These are phyloP conservation scores for Coemansia sp. DNA, from an alignment of 192 early-diverging fungal genomes.

Conservation along the genomic window DNA sequence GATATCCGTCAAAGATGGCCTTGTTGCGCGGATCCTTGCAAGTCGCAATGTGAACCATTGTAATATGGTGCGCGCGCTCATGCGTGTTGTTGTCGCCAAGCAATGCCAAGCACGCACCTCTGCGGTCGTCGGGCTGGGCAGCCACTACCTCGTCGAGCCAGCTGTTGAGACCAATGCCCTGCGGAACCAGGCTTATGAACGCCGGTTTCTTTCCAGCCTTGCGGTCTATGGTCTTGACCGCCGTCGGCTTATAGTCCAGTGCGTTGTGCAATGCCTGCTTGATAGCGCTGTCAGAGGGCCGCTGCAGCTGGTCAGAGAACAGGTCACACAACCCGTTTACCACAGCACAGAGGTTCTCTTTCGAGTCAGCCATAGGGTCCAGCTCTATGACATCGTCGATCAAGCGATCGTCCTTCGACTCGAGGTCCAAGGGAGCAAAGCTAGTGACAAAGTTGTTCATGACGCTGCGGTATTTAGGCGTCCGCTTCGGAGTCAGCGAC, in stretches of 20 bases:
- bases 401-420: slow-evolving; percentile 48
- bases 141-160: slow-evolving; percentile 23
- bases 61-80: slow-evolving; percentile 50
- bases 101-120: slow-evolving; percentile 21
- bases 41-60: slow-evolving; percentile 49
- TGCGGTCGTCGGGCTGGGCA: slow-evolving; percentile 1
- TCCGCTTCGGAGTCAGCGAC: slow-evolving; percentile 66
- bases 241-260: slow-evolving; percentile 39
- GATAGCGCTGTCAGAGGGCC: slow-evolving; percentile 53
- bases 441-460: slow-evolving; percentile 57
- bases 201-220: slow-evolving; percentile 8
- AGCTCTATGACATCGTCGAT: slow-evolving; percentile 62
- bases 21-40: slow-evolving; percentile 21
- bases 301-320: slow-evolving; percentile 32
- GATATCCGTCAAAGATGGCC: slow-evolving; percentile 31
- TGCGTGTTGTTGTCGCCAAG: neutral
- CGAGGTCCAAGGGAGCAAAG: slow-evolving; percentile 58
- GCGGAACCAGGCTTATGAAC: slow-evolving; percentile 32
- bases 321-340: slow-evolving; percentile 51
- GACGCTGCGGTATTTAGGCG: slow-evolving; percentile 57
- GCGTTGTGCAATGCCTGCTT: slow-evolving; percentile 55
- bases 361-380: slow-evolving; percentile 54
- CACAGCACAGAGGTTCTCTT: slow-evolving; percentile 47
- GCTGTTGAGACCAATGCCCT: slow-evolving; percentile 13
- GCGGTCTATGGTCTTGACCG: slow-evolving; percentile 34